Conservation (phyloP, 2,329 filamentous ascomycete species). For the Claviceps arundinis region DNA sequence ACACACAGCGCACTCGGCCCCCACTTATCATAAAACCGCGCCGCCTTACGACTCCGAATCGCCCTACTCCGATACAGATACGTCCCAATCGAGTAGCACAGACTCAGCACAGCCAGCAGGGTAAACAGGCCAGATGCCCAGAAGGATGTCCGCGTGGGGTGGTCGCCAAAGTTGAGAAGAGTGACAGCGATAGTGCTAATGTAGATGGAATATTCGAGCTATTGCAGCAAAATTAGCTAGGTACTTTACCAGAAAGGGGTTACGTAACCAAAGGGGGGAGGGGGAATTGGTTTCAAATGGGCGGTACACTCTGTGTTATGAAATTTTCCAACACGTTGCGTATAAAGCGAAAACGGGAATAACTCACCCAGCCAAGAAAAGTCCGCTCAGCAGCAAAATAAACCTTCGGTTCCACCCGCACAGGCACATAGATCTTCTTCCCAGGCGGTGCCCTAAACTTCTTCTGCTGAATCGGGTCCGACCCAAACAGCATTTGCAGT, state of each 20-base stretch:
- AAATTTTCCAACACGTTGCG: no score
- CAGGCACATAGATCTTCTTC: conserved; percentile 89
- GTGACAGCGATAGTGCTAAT: conserved; percentile 78
- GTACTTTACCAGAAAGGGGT: no score
- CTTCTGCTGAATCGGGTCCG: conserved; percentile 40
- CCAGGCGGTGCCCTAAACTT: conserved; percentile 63
- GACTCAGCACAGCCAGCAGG: conserved; percentile 58
- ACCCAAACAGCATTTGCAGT: conserved; percentile 38
- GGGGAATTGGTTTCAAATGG: no score
- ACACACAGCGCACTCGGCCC: conserved; percentile 68
- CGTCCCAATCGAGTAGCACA: conserved; percentile 72
- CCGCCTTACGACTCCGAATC: conserved; percentile 72
- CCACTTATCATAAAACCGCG: conserved; percentile 81
- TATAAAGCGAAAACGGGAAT: background rate
- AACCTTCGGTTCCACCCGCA: conserved; percentile 94
- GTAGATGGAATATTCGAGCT: conserved; percentile 94
- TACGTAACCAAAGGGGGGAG: no score
- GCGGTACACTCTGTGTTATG: no score
- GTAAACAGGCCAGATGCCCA: conserved; percentile 68
- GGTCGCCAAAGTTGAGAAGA: conserved; percentile 64
- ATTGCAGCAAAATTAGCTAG: conserved; percentile 7
- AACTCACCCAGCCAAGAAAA: conserved; percentile 76
- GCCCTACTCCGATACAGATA: conserved; percentile 82
- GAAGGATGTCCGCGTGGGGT: conserved; percentile 45
- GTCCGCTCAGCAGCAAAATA: conserved; percentile 94